Evolutionary conservation across 2,329 filamentous ascomycete genomes (phyloP), one percentile per base, ranked within the genome.

Genomic region (Aureobasidium melanogenum): DNA sequence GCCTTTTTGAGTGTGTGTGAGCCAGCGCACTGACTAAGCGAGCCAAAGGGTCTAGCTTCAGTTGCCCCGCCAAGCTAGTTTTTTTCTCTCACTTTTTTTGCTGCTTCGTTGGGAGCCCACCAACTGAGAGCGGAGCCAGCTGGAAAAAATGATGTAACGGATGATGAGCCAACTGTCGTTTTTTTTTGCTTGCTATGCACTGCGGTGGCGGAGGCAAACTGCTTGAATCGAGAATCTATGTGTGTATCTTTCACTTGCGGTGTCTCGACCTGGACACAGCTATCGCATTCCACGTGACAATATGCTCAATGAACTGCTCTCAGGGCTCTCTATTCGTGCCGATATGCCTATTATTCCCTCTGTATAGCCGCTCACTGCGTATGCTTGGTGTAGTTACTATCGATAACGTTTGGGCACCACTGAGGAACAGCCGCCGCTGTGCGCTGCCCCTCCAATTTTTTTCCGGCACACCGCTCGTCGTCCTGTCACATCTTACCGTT

Each of bases 1-100:
- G 56, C 43, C 56, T 59, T 59, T 58, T 59, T 59, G 56, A 48
- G 36, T 48, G 56, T 59, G 56, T 41, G 56, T 48, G 56, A 39
- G 38, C 12, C 30, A 7, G 30, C 39, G 43, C 39, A 46, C 54
- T 59, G 38, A 59, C 43, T 59, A 59, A 59, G 56, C 56, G 54
- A 57, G 22, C 8, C 32, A 38, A 47, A 36, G 41, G 54, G 54
- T 47, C 54, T 57, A 47, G 54, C 54, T 46, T 47, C 54, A 22
- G 41, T 47, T 59, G 56, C 56, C 56, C 56, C 56, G 56, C 56
- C 56, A 59, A 59, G 56, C 34, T 50, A 41, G 44, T 38, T 39
- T 59, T 59, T 59, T 50, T 50, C 39, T 48, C 44, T 47, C 56
- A 59, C 56, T 59, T 48, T 48, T 30, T 48, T 59, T 59, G 41